These are phyloP conservation scores for Ilex paraguariensis DNA, from an alignment of 305 asterid genomes.

Conservation along the genomic window DNA sequence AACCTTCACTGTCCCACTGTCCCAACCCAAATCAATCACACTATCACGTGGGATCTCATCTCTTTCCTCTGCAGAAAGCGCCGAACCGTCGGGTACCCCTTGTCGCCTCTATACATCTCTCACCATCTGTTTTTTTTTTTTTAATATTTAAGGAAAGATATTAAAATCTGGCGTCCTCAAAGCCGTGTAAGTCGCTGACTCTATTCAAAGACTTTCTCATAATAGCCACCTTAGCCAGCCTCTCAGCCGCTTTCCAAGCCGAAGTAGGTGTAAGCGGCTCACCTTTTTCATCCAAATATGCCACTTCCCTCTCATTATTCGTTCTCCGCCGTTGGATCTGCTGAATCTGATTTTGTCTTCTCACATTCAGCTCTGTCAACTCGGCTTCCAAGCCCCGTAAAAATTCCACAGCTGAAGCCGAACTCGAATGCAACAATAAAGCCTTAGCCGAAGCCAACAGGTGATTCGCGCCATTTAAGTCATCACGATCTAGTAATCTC, in stretches of 20 bases:
- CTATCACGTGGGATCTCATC: constrained; percentile 27
- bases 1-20: constrained; percentile 6
- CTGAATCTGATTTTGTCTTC: constrained; percentile 30
- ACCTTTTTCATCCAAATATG: constrained; percentile 36
- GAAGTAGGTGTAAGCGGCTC: constrained; percentile 97
- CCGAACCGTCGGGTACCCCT: no score
- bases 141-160: not conserved
- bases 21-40: constrained; percentile 20
- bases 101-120: no score
- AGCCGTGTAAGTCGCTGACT: constrained; percentile 96
- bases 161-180: constrained; percentile 94
- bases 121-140: no score
- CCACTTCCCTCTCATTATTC: constrained; percentile 20
- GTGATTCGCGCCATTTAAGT: constrained; percentile 71
- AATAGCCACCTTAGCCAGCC: constrained; percentile 89
- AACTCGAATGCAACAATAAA: constrained; percentile 52
- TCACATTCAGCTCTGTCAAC: constrained; percentile 50
- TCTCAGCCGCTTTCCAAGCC: constrained; percentile 98
- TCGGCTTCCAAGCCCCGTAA: constrained; percentile 73
- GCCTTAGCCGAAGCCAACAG: constrained; percentile 79
- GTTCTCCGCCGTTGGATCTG: constrained; percentile 25
- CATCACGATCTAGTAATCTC: constrained; percentile 46
- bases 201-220: constrained; percentile 88
- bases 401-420: constrained; percentile 59
- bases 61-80: not conserved